Percentiles rank a stretch among this genome's conserved stretches.
Evolutionary conservation across 1,284 basidiomycete genomes (phyloP).

Genomic region (Inonotus hispidus): DNA sequence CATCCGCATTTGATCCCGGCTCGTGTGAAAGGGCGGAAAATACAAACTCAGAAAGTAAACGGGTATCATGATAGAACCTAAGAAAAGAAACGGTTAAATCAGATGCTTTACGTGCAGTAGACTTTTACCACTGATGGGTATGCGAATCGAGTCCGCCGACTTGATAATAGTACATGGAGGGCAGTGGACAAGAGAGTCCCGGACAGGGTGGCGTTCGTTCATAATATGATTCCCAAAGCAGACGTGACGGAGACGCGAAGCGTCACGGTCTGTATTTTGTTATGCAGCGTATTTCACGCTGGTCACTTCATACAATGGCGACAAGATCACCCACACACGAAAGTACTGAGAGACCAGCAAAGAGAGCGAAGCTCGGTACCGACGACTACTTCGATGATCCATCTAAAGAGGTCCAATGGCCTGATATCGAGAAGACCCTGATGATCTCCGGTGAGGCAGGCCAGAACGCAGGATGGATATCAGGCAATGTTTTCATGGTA

Average conservation of each 20-base stretch:
- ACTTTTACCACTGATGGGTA: slow-evolving; percentile 21
- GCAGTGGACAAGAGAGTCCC: background rate
- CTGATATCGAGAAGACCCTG: slow-evolving; percentile 12
- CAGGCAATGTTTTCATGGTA: slow-evolving; percentile 1
- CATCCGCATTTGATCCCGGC: slow-evolving; percentile 10
- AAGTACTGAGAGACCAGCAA: background rate
- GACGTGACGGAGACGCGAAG: background rate
- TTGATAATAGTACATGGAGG: slow-evolving; percentile 26
- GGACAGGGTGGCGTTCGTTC: background rate
- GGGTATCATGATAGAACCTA: slow-evolving; percentile 16
- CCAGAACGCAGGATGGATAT: slow-evolving; percentile 9
- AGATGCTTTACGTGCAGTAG: background rate
- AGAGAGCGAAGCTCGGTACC: background rate
- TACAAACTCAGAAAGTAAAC: slow-evolving; percentile 8
- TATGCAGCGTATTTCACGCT: background rate
- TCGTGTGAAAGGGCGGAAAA: background rate
- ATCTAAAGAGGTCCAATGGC: slow-evolving; percentile 9
- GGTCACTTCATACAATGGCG: background rate
- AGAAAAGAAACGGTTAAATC: slow-evolving; percentile 3
- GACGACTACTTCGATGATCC: slow-evolving; percentile 2
- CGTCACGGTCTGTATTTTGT: background rate
- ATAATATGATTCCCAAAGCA: background rate
- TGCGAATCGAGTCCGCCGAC: slow-evolving; percentile 30
- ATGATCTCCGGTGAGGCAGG: background rate
- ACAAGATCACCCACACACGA: background rate